Evolutionary conservation across 2,329 filamentous ascomycete genomes (phyloP).

Genomic region (Aschersonia sp.): DNA sequence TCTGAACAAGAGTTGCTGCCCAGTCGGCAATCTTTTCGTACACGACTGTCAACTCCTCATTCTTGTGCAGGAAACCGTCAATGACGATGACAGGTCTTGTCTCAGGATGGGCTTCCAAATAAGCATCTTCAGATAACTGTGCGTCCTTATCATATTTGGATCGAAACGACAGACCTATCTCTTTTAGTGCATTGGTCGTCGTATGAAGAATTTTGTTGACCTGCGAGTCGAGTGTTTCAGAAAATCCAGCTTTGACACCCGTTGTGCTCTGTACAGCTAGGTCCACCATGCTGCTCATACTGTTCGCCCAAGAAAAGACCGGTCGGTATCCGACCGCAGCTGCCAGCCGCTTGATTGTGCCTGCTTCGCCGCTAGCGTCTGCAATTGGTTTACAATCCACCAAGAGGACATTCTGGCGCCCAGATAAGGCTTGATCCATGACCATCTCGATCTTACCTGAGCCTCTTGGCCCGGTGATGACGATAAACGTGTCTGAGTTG

Average conservation of each 20-base stretch:
- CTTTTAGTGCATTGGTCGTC: slow-evolving; percentile 62
- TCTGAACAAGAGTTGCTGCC: slow-evolving; percentile 72
- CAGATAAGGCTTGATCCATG: slow-evolving; percentile 66
- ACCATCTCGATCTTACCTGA: slow-evolving; percentile 85
- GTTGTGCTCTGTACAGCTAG: slow-evolving; percentile 88
- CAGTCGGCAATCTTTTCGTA: slow-evolving; percentile 78
- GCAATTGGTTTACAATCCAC: slow-evolving; percentile 90
- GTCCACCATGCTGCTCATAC: slow-evolving; percentile 80
- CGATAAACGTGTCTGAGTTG: slow-evolving; percentile 80
- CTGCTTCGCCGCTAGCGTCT: slow-evolving; percentile 76
- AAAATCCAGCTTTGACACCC: slow-evolving; percentile 87
- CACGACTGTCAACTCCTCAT: slow-evolving; percentile 45
- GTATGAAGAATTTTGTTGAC: slow-evolving; percentile 81
- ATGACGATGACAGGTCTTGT: slow-evolving; percentile 70
- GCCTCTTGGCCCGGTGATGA: slow-evolving; percentile 81
- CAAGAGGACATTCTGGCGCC: slow-evolving; percentile 62
- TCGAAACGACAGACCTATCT: slow-evolving; percentile 56
- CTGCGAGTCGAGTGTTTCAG: slow-evolving; percentile 80
- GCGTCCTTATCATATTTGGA: slow-evolving; percentile 61
- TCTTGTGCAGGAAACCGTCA: slow-evolving; percentile 82
- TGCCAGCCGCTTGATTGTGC: slow-evolving; percentile 71
- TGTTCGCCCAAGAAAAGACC: slow-evolving; percentile 94
- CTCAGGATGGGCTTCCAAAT: slow-evolving; percentile 80
- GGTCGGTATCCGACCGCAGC: slow-evolving; percentile 78
- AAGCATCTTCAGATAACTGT: slow-evolving; percentile 66